Evolutionary conservation across 345 rosid species (phyloP).

Genomic region (Eutrema yunnanense): DNA sequence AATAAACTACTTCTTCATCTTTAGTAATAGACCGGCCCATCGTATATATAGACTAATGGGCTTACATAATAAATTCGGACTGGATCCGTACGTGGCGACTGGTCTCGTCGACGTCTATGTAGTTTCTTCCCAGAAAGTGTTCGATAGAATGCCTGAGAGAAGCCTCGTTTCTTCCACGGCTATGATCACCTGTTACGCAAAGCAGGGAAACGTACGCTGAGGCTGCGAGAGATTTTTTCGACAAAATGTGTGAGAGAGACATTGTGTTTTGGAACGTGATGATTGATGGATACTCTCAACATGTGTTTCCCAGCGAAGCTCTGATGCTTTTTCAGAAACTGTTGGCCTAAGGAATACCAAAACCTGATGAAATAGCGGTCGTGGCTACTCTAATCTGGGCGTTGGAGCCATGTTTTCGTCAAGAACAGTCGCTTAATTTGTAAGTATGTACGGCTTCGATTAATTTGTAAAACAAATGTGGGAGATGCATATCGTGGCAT

Average conservation of each 20-base stretch:
- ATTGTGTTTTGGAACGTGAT: conserved; percentile 69
- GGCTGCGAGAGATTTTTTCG: conserved; percentile 44
- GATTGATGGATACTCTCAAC: conserved; percentile 56
- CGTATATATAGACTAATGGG: background rate
- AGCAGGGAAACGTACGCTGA: conserved; percentile 44
- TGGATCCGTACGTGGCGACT: conserved; percentile 63
- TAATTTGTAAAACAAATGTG: conserved; percentile 79
- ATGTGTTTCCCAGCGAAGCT: conserved; percentile 40
- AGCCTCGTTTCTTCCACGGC: conserved; percentile 59
- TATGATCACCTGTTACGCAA: conserved; percentile 71
- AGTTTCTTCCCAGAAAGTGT: conserved; percentile 51
- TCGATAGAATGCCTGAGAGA: conserved; percentile 56
- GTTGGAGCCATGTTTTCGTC: conserved; percentile 65
- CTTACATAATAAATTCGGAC: background rate
- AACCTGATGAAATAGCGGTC: conserved; percentile 55
- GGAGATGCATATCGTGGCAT: conserved; percentile 1
- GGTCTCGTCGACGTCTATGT: conserved; percentile 56
- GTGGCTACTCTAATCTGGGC: conserved; percentile 55
- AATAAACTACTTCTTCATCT: background rate
- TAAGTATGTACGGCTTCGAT: conserved; percentile 63
- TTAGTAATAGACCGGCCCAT: background rate
- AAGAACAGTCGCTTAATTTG: conserved; percentile 30
- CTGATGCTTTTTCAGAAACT: conserved; percentile 41
- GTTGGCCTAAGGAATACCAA: conserved; percentile 30
- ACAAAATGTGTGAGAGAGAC: conserved; percentile 39